phyloP scores from a whole-genome alignment of 1,139 yeast species.

The Zhuliangozyma blackwelliae region DNA sequence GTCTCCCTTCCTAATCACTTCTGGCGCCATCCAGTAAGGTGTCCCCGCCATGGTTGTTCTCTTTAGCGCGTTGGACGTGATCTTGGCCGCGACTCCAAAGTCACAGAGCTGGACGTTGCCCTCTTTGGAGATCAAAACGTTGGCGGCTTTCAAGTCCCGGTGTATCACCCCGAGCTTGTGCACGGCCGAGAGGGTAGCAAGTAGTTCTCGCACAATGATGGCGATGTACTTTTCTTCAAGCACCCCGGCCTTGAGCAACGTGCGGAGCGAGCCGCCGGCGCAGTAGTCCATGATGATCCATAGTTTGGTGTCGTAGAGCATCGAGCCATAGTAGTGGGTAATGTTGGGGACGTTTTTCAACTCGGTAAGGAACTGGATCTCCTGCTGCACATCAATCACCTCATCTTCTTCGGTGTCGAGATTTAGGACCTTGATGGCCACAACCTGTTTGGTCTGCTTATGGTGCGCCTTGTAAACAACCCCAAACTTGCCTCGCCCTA shows the following conservation, averaged over 20 bases:
- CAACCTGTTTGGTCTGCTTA: conserved; percentile 63
- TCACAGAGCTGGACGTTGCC: conserved; percentile 93
- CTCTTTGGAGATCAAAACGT: conserved; percentile 81
- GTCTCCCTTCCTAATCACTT: conserved; percentile 91
- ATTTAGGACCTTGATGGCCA: conserved; percentile 90
- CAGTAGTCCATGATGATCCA: conserved; percentile 99
- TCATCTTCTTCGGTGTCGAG: conserved; percentile 93
- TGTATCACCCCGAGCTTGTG: conserved; percentile 92
- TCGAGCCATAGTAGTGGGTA: conserved; percentile 88
- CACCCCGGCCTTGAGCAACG: conserved; percentile 81
- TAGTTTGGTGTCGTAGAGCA: conserved; percentile 76
- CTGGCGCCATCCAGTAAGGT: conserved; percentile 99
- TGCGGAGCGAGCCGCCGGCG: conserved; percentile 93
- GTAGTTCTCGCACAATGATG: conserved; percentile 74
- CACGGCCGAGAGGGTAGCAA: conserved; percentile 73
- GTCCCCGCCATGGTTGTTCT: conserved; percentile 98
- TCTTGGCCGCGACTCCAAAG: conserved; percentile 96
- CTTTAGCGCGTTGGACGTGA: conserved; percentile 71
- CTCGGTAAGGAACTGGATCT: conserved; percentile 80
- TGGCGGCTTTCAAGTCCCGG: conserved; percentile 94
- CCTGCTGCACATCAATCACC: conserved; percentile 91
- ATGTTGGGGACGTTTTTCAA: conserved; percentile 84
- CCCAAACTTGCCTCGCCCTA: conserved; percentile 96
- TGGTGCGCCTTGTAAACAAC: conserved; percentile 85
- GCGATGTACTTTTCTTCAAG: conserved; percentile 83